Conservation (phyloP, 768 basidiomycete genomes). For the Coprinopsis cinerea region DNA sequence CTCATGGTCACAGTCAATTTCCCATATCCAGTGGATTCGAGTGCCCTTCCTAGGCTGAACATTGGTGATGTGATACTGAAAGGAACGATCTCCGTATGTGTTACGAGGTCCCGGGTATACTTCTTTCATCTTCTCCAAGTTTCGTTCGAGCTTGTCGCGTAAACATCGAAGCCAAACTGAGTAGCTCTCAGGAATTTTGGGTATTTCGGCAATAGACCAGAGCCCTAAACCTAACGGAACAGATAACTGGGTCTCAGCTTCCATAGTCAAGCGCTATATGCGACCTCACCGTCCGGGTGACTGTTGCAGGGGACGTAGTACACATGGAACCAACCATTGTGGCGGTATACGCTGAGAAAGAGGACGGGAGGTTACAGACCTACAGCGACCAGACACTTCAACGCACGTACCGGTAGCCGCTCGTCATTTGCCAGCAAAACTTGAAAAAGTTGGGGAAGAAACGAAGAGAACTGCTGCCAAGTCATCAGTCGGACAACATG, state of each 20-base stretch:
- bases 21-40: conserved; percentile 7
- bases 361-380: neutral
- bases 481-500: neutral
- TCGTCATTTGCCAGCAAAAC: no score
- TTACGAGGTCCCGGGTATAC: neutral
- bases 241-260: neutral
- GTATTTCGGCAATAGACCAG: conserved; percentile 5
- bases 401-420: neutral
- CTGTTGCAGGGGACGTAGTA: conserved; percentile 6
- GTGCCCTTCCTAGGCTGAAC: neutral
- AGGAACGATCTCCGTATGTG: neutral
- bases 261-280: neutral
- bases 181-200: neutral
- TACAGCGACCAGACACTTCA: neutral
- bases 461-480: neutral
- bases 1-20: conserved; percentile 4
- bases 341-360: neutral
- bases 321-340: conserved; percentile 5
- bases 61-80: conserved; percentile 1
- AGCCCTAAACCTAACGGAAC: conserved; percentile 1
- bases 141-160: neutral
- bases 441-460: neutral
- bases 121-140: neutral
- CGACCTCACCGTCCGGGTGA: conserved; percentile 1
- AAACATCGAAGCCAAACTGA: neutral